Evolutionary conservation across 2,329 filamentous ascomycete species (phyloP), one percentile per base, ranked within the genome.

Genomic region (Endothia cerciana): DNA sequence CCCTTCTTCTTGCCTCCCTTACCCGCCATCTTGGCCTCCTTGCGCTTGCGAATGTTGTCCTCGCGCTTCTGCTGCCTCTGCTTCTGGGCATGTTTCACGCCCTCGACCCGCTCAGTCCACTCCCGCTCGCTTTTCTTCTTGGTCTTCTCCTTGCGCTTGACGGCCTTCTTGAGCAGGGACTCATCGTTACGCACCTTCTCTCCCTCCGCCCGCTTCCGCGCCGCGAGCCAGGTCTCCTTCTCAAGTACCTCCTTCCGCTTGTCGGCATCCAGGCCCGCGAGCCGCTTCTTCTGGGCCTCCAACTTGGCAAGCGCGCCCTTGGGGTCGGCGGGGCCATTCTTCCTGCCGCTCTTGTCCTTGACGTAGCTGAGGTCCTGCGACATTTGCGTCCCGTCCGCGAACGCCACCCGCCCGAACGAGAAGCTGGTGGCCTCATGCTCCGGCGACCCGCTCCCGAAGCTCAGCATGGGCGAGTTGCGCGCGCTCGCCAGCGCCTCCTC

Each of bases 71-170:
- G 88, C 74, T 94, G 92, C 75, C 89, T 90, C 71, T 91, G 89
- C 62, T 92, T 91, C 75, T 91, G 91, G 59, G 91, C 83, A 78
- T 91, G 90, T 70, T 87, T 85, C 59, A 98, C 88, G 38, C 89
- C 89, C 36, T 90, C 87, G 47, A 87, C 80, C 59, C 92, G 85
- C 65, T 93, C 91, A 57, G 81, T 85, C 92, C 95, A 98, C 74
- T 95, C 93, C 75, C 91, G 90, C 77, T 93, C 92, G 75, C 92
- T 96, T 87, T 95, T 97, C 79, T 89, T 90, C 87, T 97, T 98
- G 62, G 86, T 82, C 71, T 89, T 88, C 73, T 97, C 93, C 81
- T 97, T 96, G 71, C 94, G 89, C 85, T 97, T 97, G 71, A 98
- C 83, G 0, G 94, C 91, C 83, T 97, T 97, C 84, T 97, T 97